Base-by-base conservation (phyloP, 2,329 filamentous ascomycete species). In the Fusarium sp. region DNA sequence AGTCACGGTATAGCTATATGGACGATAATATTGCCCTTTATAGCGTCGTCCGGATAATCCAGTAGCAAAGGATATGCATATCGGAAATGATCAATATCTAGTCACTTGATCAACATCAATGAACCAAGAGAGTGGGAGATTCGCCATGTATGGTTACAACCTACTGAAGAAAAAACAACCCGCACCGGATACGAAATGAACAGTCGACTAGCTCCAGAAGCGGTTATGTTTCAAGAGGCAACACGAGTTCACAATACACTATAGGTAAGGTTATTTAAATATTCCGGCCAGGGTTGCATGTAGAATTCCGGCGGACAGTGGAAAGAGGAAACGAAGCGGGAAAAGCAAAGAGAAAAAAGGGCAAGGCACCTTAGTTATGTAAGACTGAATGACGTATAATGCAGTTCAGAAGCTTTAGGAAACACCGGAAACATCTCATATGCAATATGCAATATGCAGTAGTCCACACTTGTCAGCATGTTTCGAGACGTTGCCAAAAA, bases 201-300 rank as follows among this genome's bases (percentile, higher is more conserved):
- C 23, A 21, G 25, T 27, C 19, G 37, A 58, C 66, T 57, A 64
- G 51, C 39, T 33, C 58, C 31, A 27, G 45, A 49, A 45, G 37
- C 39, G 29, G 64, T 62, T 46, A 49, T 69, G 70, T 73, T 73
- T 73, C 66, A 65, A 72, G 57, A 21, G 33, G 37, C 12, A 59
- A 52, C 48, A 35, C 29, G 51, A 37, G 37, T 51, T 46, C 55
- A 46, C n/a, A 23, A 69, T 33, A 31, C 63, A 45, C 23, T 57
- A 64, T 69, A 68, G 57, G 63, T 69, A 58, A 64, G 65, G 65
- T 69, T 68, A 63, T 63, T 35, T 29, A 27, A 62, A 48, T 49
- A 51, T 48, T 52, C 25, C n/a, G 63, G 41, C 52, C 29, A 60
- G 64, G 63, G 61, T 51, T 59, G 25, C 25, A 66, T 37, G 59